Base-by-base conservation (phyloP, 2,329 filamentous ascomycete species). In the Diaporthe helianthi region DNA sequence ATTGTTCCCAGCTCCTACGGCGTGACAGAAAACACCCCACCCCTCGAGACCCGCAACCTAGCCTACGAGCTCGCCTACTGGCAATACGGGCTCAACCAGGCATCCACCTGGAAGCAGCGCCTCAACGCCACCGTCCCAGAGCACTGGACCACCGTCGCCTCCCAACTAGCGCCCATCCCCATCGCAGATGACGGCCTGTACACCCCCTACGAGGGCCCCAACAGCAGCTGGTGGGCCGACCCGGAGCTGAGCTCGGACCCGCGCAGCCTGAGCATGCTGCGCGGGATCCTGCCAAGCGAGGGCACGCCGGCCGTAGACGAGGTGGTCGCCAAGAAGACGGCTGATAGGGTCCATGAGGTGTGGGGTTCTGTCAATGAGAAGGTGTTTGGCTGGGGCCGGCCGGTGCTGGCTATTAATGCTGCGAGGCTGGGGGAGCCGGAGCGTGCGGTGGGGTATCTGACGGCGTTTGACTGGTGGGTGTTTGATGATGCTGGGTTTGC, bases 41-140 rank as follows among this genome's bases (percentile, higher is more conserved):
- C 83, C 4, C 81, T 81, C 65, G 74, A 75, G 22, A 84, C 83
- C 2, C 72, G 81, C 4, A 86, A 86, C 65, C 80, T 84, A 6
- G 81, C 82, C 0, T 86, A 85, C 68, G 84, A 86, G 74, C 76
- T 79, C 36, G 80, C 83, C 5, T 85, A 86, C 71, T 86, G 83
- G 83, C 79, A 80, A 12, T 85, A 85, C 68, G 83, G 83, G 15
- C 79, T 86, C n/a, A 75, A 79, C 19, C 74, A 83, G 7, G 84
- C 83, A 0, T 74, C 75, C 2, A 71, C 76, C 24, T 86, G 84
- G 84, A 82, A 83, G 69, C 51, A 73, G 17, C 76, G 83, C 3
- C 80, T 82, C 54, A 75, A 76, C 24, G 78, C 81, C 31, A 49
- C 76, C 0, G 72, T 83, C 0, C 83, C 83, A 0, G 58, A 72